Conservation (phyloP, 164 flowering plant genomes). For the Kalanchoe fedtschenkoi region DNA sequence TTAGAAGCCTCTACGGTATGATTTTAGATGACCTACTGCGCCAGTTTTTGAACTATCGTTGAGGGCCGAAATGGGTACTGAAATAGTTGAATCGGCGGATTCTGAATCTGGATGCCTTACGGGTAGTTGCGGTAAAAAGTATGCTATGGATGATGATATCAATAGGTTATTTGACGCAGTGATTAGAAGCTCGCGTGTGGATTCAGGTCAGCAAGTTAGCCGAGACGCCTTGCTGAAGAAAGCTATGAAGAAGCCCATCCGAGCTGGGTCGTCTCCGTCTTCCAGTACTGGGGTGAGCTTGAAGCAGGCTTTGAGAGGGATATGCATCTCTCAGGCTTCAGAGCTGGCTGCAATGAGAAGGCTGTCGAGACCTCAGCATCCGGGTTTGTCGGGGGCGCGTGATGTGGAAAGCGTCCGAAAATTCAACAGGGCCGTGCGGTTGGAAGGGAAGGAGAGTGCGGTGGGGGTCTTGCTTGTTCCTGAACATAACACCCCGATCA, state of each 20-base stretch:
- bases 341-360: conserved; percentile 88
- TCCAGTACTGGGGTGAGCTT: conserved; percentile 61
- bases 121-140: conserved; percentile 20
- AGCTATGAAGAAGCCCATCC: conserved; percentile 59
- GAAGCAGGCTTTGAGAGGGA: conserved; percentile 86
- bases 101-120: conserved; percentile 15
- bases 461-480: conserved; percentile 62
- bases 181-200: conserved; percentile 24
- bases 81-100: conserved; percentile 56
- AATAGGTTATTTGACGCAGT: conserved; percentile 55
- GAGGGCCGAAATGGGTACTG: conserved; percentile 31
- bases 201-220: conserved; percentile 15
- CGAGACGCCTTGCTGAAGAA: conserved; percentile 28
- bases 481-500: conserved; percentile 18
- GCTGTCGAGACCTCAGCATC: conserved; percentile 45
- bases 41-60: not conserved
- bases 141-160: conserved; percentile 51
- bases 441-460: conserved; percentile 40
- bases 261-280: conserved; percentile 35
- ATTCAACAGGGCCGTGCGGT: conserved; percentile 47
- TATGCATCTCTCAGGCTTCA: conserved; percentile 86
- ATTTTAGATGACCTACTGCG: not conserved
- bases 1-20: not conserved
- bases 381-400: conserved; percentile 28
- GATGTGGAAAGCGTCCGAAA: conserved; percentile 56